Evolutionary conservation across 2,329 filamentous ascomycete species (phyloP).

Genomic region (Fusarium sp.): DNA sequence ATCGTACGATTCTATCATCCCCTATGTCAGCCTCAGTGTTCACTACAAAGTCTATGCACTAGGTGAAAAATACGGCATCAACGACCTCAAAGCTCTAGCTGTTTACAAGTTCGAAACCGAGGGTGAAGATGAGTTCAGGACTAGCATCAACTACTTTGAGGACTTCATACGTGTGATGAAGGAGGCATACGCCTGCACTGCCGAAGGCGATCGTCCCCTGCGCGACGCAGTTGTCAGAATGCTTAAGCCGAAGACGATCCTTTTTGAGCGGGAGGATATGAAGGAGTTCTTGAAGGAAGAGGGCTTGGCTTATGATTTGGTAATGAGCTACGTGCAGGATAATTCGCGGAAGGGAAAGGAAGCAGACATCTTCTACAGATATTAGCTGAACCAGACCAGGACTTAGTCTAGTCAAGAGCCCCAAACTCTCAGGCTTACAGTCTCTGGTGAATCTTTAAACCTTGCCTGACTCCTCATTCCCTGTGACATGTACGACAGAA

Average conservation of each 20-base stretch:
- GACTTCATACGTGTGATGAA: neutral
- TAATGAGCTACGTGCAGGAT: neutral
- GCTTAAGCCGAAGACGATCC: rapidly evolving
- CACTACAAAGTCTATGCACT: neutral
- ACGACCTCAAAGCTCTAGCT: neutral
- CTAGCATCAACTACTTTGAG: rapidly evolving
- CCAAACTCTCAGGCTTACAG: neutral
- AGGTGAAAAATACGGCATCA: neutral
- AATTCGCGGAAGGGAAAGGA: neutral
- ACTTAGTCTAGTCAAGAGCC: neutral
- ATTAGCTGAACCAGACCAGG: neutral
- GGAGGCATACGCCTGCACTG: neutral
- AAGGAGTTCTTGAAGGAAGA: neutral
- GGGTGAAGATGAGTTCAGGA: rapidly evolving
- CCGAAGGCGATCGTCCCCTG: neutral
- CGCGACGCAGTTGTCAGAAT: neutral
- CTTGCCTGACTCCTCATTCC: neutral
- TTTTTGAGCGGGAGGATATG: neutral
- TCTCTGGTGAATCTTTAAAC: neutral
- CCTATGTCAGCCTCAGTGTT: neutral
- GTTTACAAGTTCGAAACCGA: neutral
- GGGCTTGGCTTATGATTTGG: neutral
- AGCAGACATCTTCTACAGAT: no score
- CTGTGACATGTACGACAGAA: neutral
- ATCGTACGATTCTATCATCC: rapidly evolving